Evolutionary conservation across 495 filamentous ascomycete genomes (phyloP), one percentile per base, ranked within the genome.

Genomic region (Aspergillus hancockii): DNA sequence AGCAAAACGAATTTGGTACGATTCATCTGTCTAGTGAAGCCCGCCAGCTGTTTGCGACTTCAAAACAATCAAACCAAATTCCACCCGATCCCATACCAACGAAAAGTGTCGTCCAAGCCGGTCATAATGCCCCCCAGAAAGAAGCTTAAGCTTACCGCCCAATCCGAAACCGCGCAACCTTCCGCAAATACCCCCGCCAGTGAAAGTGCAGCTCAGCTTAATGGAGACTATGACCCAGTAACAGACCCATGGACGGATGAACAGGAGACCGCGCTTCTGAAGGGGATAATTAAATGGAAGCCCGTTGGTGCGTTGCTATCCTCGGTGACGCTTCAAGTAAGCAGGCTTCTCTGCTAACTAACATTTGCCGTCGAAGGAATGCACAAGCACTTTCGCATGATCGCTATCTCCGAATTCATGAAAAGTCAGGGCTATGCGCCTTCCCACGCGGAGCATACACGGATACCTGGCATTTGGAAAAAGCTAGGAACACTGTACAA

Each of bases 361-460:
- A 32, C n/a, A 34, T 51, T 21, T 31, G 16, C 50, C 23, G 13
- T 41, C 5, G 6, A 19, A 97, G 93, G 93, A 51, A 88, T 98
- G 79, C 93, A 98, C 77, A 98, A 95, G 73, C 93, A 98, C 75
- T 98, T 98, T 71, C 90, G 91, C 22, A 93, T 98, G 79, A 86
- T 97, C 57, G 86, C 91, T 4, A 92, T 98, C 32, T 88, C 90
- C 16, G 86, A 94, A 57, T 86, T 90, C 65, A 81, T 98, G 60
- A 87, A 88, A 60, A 91, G 89, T 64, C 91, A 96, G 70, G 93
- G 92, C 57, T 91, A 92, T 73, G 86, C 88, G 58, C 84, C 87
- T 1, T 64, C 71, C 0, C 69, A 75, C 16, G 81, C 85, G 54
- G 82, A 85, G 14, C 94, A 98, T 78, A 97, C 91, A 45, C 86